Evolutionary conservation across 306 rosid species (phyloP), one percentile per base, ranked within the genome.

Genomic region (Ceratonia siliqua): DNA sequence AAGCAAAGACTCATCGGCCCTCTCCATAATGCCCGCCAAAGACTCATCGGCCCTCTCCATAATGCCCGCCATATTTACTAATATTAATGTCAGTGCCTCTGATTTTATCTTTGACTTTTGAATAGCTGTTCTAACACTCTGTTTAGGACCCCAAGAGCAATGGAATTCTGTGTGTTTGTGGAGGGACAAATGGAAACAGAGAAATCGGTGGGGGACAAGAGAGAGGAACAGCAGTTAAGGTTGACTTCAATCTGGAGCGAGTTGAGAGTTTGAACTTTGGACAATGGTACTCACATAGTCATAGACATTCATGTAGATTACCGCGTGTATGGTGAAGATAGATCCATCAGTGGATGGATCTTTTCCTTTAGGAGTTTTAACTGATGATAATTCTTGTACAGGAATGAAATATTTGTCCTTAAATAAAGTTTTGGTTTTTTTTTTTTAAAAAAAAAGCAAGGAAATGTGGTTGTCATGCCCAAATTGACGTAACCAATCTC

Each of bases 21-120:
- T 71, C 68, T 85, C 89, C 91, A 90, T 87, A 1, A 90, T 87
- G 9, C 82, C 70, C 0, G 91, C 96, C 32, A 88, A n/a, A n/a
- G n/a, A n/a, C n/a, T n/a, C n/a, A n/a, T n/a, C n/a, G 1, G 89
- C 87, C 22, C 86, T 77, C 74, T 90, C 88, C 92, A 92, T 88
- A 1, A 90, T 87, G 11, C 82, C 70, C 0, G 92, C 96, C 32
- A 88, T 83, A 78, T 90, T 90, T 13, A 87, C 91, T 38, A 90
- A 74, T 59, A 92, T 70, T 64, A 88, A 36, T 1, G 94, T 92
- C 72, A 81, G 12, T 1, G 84, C 72, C 82, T 84, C 96, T 0
- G 87, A 0, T 48, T 79, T 88, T 96, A 90, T 88, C 58, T 65
- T 81, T 46, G 1, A 24, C 41, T n/a, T 43, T 5, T n/a, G n/a